Evolutionary conservation across 352 stramenopile species (phyloP).

Genomic region (Phytopythium kandeliae): DNA sequence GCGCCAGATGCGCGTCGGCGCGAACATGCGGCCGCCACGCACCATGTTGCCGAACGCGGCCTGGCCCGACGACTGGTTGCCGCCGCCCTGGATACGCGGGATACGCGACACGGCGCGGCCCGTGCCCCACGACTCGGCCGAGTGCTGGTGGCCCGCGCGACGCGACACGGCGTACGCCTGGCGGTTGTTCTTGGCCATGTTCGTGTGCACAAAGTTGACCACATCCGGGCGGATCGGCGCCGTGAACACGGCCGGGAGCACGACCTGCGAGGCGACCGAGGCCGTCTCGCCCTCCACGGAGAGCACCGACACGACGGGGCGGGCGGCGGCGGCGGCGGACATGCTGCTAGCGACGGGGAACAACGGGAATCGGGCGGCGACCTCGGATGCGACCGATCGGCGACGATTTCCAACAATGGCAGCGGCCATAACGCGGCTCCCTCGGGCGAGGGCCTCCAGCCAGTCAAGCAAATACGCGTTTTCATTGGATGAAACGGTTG

Average conservation of each 20-base stretch:
- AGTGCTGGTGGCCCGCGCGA: slow-evolving; percentile 95
- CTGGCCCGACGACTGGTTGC: slow-evolving; percentile 97
- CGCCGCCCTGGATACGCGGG: slow-evolving; percentile 96
- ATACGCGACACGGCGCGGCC: slow-evolving; percentile 99
- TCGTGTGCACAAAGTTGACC: slow-evolving; percentile 99
- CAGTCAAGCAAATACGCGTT: neutral
- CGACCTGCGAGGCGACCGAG: slow-evolving; percentile 85
- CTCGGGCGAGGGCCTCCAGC: too few species aligned
- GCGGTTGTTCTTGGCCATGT: slow-evolving; percentile 99
- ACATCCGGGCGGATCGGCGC: slow-evolving; percentile 98
- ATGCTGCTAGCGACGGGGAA: slow-evolving; percentile 36
- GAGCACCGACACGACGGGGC: slow-evolving; percentile 95
- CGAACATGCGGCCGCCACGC: slow-evolving; percentile 98
- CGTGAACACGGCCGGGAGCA: slow-evolving; percentile 95
- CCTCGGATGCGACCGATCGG: slow-evolving; percentile 36
- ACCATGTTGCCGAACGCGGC: slow-evolving; percentile 99
- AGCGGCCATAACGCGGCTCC: too few species aligned
- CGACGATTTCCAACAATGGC: slow-evolving; percentile 63
- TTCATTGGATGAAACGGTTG: too few species aligned
- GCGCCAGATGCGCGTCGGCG: slow-evolving; percentile 98
- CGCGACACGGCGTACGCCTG: slow-evolving; percentile 98
- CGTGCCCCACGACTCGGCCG: slow-evolving; percentile 98
- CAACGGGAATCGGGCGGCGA: slow-evolving; percentile 41
- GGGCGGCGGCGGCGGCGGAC: slow-evolving; percentile 87
- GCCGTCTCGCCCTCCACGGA: slow-evolving; percentile 75